These are phyloP conservation scores for Cladophialophora bantiana DNA, from an alignment of 2,329 filamentous ascomycete genomes.

Conservation along the genomic window DNA sequence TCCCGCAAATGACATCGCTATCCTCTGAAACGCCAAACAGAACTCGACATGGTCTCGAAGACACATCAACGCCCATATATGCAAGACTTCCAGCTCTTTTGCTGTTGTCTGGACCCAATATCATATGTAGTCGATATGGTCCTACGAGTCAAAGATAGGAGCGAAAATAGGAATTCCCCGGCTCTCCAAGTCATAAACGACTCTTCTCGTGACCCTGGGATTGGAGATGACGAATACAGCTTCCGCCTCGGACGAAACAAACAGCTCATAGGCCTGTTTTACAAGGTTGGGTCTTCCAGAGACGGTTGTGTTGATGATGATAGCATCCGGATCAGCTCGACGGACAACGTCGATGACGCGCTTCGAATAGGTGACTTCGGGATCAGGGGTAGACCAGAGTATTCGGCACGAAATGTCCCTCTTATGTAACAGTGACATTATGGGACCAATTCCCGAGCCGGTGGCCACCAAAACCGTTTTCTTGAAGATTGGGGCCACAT, in stretches of 20 bases:
- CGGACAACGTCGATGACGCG: conserved; percentile 64
- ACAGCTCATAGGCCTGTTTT: conserved; percentile 61
- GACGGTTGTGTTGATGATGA: conserved; percentile 71
- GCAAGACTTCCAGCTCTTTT: conserved; percentile 1
- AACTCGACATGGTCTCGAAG: conserved; percentile 2
- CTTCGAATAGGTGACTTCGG: conserved; percentile 67
- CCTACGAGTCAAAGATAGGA: conserved; percentile 73
- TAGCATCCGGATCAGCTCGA: conserved; percentile 64
- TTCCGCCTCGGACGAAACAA: conserved; percentile 60
- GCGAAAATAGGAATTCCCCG: conserved; percentile 73
- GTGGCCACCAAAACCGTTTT: conserved; percentile 72
- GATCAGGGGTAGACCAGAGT: conserved; percentile 72
- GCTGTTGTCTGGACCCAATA: not conserved
- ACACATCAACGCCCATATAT: conserved; percentile 8
- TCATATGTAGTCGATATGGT: not conserved
- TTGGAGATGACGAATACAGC: conserved; percentile 78
- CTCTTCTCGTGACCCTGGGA: conserved; percentile 68
- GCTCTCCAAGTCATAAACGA: conserved; percentile 73
- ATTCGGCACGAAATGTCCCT: conserved; percentile 60
- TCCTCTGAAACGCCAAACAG: conserved; percentile 6
- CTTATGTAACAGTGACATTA: conserved; percentile 66
- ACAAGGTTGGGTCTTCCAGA: conserved; percentile 69
- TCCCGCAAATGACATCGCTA: conserved; percentile 1
- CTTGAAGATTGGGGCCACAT: conserved; percentile 70
- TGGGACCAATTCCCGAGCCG: conserved; percentile 75